phyloP scores from a whole-genome alignment of 257 asterid genomes.

The Ajuga chamaepitys region DNA sequence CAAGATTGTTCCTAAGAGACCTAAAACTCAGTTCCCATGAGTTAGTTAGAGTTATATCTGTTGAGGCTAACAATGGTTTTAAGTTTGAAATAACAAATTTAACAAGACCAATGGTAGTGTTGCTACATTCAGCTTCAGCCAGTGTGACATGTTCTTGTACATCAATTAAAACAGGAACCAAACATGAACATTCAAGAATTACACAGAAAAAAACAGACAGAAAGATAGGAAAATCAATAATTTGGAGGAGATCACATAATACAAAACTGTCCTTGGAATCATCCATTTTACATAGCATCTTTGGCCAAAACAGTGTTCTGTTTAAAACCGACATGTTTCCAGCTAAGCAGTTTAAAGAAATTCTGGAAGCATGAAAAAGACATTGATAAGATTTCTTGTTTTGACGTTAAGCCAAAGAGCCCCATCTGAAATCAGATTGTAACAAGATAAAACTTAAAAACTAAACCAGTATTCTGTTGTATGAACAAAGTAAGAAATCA shows the following conservation, averaged over 20 bases:
- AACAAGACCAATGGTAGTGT: neutral
- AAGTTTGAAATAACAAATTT: neutral
- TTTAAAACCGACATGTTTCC: constrained; percentile 14
- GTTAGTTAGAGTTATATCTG: neutral
- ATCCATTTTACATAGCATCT: constrained; percentile 2
- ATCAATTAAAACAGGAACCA: neutral
- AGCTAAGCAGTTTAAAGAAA: constrained; percentile 21
- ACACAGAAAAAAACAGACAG: neutral
- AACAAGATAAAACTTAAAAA: constrained; percentile 10
- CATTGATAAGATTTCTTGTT: constrained; percentile 18
- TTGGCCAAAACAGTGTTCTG: constrained; percentile 12
- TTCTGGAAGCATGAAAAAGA: constrained; percentile 13
- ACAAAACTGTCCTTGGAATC: constrained; percentile 1
- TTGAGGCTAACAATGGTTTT: neutral
- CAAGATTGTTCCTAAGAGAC: no score
- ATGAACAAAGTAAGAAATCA: neutral
- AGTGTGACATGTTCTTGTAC: no score
- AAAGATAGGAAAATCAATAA: neutral
- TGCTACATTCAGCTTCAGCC: neutral
- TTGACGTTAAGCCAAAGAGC: constrained; percentile 19
- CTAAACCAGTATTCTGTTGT: neutral
- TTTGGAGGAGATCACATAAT: constrained; percentile 1
- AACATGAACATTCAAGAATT: no score
- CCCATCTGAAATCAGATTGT: constrained; percentile 18
- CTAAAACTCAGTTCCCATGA: neutral